Evolutionary conservation across 192 early-diverging fungal genomes (phyloP).

Genomic region (Geranomyces variabilis): DNA sequence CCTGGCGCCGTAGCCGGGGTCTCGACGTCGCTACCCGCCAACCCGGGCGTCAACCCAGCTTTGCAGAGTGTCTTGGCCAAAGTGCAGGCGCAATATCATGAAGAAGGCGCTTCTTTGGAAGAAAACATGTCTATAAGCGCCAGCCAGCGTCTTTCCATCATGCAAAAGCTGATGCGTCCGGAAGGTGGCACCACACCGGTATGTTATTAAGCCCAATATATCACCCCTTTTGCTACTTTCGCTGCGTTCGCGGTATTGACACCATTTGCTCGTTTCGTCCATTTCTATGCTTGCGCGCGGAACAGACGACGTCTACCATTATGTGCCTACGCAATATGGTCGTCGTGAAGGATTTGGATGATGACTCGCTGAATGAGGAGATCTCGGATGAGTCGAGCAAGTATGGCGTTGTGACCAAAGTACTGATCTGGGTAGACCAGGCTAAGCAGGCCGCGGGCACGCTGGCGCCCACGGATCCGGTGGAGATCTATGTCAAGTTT

Average conservation of each 20-base stretch:
- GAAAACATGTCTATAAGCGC: slow-evolving; percentile 52
- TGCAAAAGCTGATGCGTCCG: slow-evolving; percentile 65
- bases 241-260: no score
- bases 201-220: no score
- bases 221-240: no score
- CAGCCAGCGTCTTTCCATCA: slow-evolving; percentile 66
- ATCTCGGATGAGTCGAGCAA: slow-evolving; percentile 82
- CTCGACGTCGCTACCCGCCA: no score
- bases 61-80: slow-evolving; percentile 36
- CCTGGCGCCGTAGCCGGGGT: no score
- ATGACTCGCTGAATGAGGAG: slow-evolving; percentile 76
- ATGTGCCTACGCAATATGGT: slow-evolving; percentile 73
- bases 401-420: slow-evolving; percentile 72
- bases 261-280: no score
- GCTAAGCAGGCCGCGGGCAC: slow-evolving; percentile 36
- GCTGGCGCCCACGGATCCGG: slow-evolving; percentile 47
- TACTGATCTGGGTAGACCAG: slow-evolving; percentile 61
- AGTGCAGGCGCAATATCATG: slow-evolving; percentile 38
- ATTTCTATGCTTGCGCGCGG: no score
- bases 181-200: slow-evolving; percentile 12
- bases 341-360: slow-evolving; percentile 71
- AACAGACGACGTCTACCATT: slow-evolving; percentile 40
- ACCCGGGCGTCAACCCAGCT: slow-evolving; percentile 14
- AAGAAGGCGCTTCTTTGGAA: slow-evolving; percentile 40
- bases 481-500: slow-evolving; percentile 82